Base-by-base conservation (phyloP, 805 yeast species). In the Blastobotrys robertii region DNA sequence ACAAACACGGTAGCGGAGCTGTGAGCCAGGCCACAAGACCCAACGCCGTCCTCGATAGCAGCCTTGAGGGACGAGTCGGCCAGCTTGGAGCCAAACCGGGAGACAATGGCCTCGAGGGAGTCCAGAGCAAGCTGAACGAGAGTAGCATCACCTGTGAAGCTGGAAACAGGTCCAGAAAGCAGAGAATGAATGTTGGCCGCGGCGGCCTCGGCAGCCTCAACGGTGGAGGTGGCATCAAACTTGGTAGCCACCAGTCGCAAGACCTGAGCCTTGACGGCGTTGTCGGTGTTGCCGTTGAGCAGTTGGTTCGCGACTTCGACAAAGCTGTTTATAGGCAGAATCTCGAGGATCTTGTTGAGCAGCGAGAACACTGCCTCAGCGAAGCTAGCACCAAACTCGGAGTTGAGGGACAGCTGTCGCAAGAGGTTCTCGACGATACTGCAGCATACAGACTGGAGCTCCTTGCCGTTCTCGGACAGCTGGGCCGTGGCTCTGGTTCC, bases 291-390 rank as follows among this genome's bases (percentile, higher is more conserved):
- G 63, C 44, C 33, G 3, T 29, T 38, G 13, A 57, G 28, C 39
- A 78, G 55, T 7, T 68, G 65, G 22, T 72, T 64, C 16, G 83
- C 71, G 1, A 94, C 76, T 12, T 70, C 66, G 25, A 81, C 80
- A 58, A 84, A 88, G 50, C 77, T 73, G 48, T 72, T 72, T 49
- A 87, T 73, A 28, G 97, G 96, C 42, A 90, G 66, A 48, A 86
- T 67, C 45, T 77, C 77, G 46, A 90, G 65, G 49, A 80, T 65
- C 50, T 74, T 75, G 30, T 77, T 74, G 49, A 90, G 67, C 40
- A 84, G 62, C 22, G 67, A 69, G 56, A 77, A 76, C 42, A 80
- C 62, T 30, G 65, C 67, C 35, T 56, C 59, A 13, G 69, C 63
- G 16, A 70, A 62, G 30, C 63, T 66, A 11, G 60, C 59, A 29